phyloP scores from a whole-genome alignment of 2,329 filamentous ascomycete genomes.

The Fusarium xylarioides region DNA sequence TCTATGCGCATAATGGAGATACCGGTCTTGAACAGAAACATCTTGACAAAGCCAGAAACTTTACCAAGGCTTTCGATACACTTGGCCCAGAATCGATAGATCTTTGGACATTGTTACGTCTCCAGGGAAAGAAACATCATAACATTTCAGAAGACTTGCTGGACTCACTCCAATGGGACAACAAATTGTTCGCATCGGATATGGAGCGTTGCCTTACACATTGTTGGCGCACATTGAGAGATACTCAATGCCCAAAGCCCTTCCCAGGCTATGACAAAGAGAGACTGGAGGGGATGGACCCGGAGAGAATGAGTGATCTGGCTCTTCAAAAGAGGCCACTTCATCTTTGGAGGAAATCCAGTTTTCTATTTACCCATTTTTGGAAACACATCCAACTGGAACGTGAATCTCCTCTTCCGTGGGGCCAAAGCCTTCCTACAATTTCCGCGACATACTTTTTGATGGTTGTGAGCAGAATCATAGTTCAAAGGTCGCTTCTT shows the following conservation, averaged over 20 bases:
- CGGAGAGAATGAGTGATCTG: neutral
- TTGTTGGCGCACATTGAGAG: neutral
- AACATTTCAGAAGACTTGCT: neutral
- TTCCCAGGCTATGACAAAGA: neutral
- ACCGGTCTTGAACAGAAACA: neutral
- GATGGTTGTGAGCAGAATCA: neutral
- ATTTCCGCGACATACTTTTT: neutral
- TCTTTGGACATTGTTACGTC: neutral
- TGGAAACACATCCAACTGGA: neutral
- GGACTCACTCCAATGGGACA: neutral
- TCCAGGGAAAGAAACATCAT: neutral
- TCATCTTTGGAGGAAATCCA: neutral
- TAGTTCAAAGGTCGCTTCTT: neutral
- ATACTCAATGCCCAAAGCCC: neutral
- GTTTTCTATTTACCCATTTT: neutral
- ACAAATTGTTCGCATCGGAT: neutral
- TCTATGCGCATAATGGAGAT: neutral
- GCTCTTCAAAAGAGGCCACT: neutral
- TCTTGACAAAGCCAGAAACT: neutral
- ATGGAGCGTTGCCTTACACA: neutral
- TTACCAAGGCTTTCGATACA: neutral
- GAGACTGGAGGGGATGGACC: neutral
- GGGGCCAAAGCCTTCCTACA: neutral
- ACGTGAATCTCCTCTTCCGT: neutral
- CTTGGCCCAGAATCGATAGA: neutral